phyloP scores from a whole-genome alignment of 257 asterid genomes.

The Capsicum chinense region DNA sequence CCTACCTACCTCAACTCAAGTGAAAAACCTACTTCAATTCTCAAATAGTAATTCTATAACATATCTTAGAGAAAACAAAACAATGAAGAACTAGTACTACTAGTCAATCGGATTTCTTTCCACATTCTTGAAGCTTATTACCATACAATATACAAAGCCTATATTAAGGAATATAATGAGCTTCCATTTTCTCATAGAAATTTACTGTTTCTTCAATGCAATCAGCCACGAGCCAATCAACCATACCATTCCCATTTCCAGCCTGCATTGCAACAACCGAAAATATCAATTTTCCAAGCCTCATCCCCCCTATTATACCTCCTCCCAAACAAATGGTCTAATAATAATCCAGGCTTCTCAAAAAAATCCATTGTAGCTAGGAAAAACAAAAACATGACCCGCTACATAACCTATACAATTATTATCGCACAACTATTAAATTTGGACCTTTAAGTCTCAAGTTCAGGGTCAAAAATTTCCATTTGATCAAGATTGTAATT shows the following conservation, averaged over 20 bases:
- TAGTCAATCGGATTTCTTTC: background rate
- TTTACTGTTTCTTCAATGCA: slow-evolving; percentile 7
- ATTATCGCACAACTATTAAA: no score
- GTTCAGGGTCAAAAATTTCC: no score
- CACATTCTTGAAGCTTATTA: background rate
- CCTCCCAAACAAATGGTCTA: no score
- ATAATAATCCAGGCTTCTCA: no score
- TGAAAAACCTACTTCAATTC: background rate
- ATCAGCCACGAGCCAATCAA: slow-evolving; percentile 24
- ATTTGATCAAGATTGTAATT: no score
- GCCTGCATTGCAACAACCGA: no score
- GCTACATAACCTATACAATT: no score
- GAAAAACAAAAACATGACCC: no score
- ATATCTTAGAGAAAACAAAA: background rate
- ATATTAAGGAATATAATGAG: slow-evolving; percentile 22
- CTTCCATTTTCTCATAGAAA: slow-evolving; percentile 26
- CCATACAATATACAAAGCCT: slow-evolving; percentile 24
- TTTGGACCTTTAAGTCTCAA: no score
- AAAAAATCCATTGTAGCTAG: no score
- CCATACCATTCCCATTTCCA: background rate
- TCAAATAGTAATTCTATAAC: background rate
- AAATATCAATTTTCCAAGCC: no score
- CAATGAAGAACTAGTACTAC: background rate
- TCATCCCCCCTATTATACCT: no score
- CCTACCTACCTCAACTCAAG: background rate